Evolutionary conservation across 345 rosid genomes (phyloP), one percentile per base, ranked within the genome.

Genomic region (Eucalyptus urophylla): DNA sequence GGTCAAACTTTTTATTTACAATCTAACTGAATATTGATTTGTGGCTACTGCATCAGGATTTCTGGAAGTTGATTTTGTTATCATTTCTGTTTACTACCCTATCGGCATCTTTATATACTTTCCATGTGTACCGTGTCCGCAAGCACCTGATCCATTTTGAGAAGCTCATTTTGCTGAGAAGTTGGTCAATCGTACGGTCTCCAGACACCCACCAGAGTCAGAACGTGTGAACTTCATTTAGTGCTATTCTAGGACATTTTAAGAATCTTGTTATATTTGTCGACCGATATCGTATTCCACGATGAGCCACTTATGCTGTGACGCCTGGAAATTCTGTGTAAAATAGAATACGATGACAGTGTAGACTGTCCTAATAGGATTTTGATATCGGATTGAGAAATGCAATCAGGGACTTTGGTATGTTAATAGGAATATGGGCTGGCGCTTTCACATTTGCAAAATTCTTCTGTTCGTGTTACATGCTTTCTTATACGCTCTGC

Each of bases 41-140:
- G 33, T 9, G n/a, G 45, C 19, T 53, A 86, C 40, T 88, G 88
- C 44, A 86, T 85, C 95, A 95, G 99, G 97, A 96, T 86, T 96
- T 96, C 92, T 96, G 99, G 98, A 92, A 94, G 93, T 89, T 97
- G 96, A 94, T n/a, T 58, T 86, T 96, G 90, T 19, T 95, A 76
- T 96, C 99, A 5, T 91, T 93, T 83, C 9, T 58, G 21, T 93
- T 91, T 0, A 94, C 91, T 49, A 95, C 96, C 29, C 7, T 93
- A 86, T 95, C 99, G 11, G 96, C 95, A 21, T 4, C 93, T 4
- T 94, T 97, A 47, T 97, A 95, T 86, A 93, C 92, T 15, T 33
- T 90, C 25, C 94, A 97, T 90, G 83, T 94, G 10, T 93, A 94
- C 80, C 91, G 93, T 54, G 94, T 95, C 86, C 92, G 99, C 86